phyloP scores from a whole-genome alignment of 176 grass and related monocot species.

The Luzula sylvatica region DNA sequence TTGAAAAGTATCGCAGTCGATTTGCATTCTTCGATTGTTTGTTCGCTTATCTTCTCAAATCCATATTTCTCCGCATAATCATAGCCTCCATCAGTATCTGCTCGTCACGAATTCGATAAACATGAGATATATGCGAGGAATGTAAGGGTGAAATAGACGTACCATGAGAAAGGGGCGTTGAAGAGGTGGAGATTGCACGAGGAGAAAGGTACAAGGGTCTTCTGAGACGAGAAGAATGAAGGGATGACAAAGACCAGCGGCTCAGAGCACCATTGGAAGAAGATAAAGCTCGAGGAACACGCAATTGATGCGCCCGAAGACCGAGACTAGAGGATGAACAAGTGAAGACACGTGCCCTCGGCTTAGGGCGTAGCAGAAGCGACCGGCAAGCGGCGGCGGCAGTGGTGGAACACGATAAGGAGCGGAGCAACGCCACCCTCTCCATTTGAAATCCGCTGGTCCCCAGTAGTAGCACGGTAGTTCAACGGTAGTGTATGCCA shows the following conservation, averaged over 20 bases:
- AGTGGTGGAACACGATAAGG: constrained; percentile 37
- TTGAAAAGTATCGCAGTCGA: constrained; percentile 72
- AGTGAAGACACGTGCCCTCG: constrained; percentile 28
- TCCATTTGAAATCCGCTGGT: constrained; percentile 53
- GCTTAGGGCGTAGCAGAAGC: constrained; percentile 36
- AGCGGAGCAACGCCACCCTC: constrained; percentile 79
- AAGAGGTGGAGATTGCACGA: constrained; percentile 69
- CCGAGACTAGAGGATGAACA: constrained; percentile 3
- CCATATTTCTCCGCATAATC: constrained; percentile 68
- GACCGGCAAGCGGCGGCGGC: constrained; percentile 37
- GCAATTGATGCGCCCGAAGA: not conserved
- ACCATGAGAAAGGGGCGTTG: constrained; percentile 56
- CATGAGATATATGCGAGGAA: constrained; percentile 12
- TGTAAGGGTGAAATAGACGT: constrained; percentile 8
- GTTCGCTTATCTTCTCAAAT: constrained; percentile 78
- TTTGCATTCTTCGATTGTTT: constrained; percentile 94
- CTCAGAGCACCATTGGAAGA: constrained; percentile 27
- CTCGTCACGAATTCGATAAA: constrained; percentile 22
- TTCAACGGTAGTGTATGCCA: not conserved
- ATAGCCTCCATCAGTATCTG: constrained; percentile 60
- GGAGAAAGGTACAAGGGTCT: constrained; percentile 26
- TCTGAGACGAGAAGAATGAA: constrained; percentile 14
- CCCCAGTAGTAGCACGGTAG: constrained; percentile 34
- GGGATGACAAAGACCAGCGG: constrained; percentile 21
- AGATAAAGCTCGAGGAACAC: constrained; percentile 22